These are phyloP conservation scores for Gossypium anomalum DNA, from an alignment of 345 rosid species.

Conservation along the genomic window DNA sequence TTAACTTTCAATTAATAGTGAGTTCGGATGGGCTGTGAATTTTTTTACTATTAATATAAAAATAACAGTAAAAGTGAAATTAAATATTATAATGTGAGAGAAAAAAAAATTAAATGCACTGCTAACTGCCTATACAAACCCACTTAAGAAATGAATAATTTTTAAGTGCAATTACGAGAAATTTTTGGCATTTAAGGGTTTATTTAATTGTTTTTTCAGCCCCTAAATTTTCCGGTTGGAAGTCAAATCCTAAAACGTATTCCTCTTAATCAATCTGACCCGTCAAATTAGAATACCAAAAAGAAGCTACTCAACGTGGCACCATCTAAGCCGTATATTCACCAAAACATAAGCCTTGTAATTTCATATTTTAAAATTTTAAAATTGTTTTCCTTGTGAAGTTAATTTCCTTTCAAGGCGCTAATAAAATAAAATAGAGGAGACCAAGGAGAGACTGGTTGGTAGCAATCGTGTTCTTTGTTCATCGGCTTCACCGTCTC, in stretches of 20 bases:
- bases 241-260: not conserved
- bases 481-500: not conserved
- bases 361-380: not conserved
- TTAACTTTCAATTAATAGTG: too few species aligned
- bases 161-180: too few species aligned
- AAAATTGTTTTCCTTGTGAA: not conserved
- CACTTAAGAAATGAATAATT: too few species aligned
- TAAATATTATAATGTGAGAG: too few species aligned
- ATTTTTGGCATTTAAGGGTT: too few species aligned
- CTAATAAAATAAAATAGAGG: not conserved
- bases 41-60: too few species aligned
- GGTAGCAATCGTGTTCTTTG: constrained; percentile 8
- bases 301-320: not conserved
- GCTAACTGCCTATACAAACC: too few species aligned
- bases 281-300: not conserved
- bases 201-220: too few species aligned
- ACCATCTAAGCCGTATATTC: too few species aligned
- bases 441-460: constrained; percentile 9
- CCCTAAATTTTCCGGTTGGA: too few species aligned
- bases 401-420: not conserved
- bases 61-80: fast-evolving
- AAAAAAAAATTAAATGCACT: too few species aligned
- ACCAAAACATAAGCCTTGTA: too few species aligned
- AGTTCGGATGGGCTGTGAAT: fast-evolving
- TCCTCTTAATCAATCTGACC: not conserved